Evolutionary conservation across 139 green algal genomes (phyloP).

Genomic region (Tetraselmis striata): DNA sequence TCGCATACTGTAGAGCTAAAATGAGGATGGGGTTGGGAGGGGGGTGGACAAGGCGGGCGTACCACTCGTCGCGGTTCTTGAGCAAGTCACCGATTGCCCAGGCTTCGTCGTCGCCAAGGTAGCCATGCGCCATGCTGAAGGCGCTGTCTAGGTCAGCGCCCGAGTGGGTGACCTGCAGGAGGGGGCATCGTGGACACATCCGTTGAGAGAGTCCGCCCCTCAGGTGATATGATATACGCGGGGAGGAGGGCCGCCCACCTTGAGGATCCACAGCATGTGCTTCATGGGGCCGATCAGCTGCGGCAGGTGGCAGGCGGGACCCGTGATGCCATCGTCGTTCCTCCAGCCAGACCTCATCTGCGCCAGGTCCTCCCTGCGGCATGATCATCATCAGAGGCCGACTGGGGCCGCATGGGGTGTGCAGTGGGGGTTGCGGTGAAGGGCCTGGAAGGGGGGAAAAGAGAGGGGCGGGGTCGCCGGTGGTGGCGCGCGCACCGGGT

Average conservation of each 20-base stretch:
- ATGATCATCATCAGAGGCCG: too few species aligned
- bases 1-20: too few species aligned
- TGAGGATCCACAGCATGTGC: constrained; percentile 86
- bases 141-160: constrained; percentile 79
- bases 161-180: neutral
- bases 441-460: too few species aligned
- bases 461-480: too few species aligned
- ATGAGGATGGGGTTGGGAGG: too few species aligned
- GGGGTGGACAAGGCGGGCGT: neutral
- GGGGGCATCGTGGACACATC: too few species aligned
- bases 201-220: too few species aligned
- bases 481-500: too few species aligned
- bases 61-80: constrained; percentile 70
- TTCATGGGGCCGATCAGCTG: constrained; percentile 77
- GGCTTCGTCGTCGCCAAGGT: constrained; percentile 50
- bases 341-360: constrained; percentile 25
- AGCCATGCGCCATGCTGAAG: constrained; percentile 60
- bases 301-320: constrained; percentile 61
- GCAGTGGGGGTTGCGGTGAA: too few species aligned
- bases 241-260: constrained; percentile 22
- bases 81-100: constrained; percentile 74
- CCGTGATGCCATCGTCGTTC: constrained; percentile 25
- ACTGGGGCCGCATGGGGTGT: too few species aligned
- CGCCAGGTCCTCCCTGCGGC: neutral
- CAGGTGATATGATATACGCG: too few species aligned